Evolutionary conservation across 495 filamentous ascomycete species (phyloP).

Genomic region (Physcia stellaris): DNA sequence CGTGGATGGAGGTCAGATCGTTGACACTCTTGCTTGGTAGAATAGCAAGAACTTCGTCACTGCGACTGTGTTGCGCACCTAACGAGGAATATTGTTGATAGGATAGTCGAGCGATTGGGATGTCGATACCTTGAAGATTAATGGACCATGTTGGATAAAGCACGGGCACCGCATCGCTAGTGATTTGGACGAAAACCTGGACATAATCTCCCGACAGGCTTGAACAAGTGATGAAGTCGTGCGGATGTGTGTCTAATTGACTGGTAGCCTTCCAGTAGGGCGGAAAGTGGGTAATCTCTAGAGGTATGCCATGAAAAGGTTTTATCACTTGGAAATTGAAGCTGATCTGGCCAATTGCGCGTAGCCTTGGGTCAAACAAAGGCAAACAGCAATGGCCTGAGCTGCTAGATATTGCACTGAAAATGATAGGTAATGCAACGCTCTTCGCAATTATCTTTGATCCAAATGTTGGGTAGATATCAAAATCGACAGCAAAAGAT

Average conservation of each 20-base stretch:
- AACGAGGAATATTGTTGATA: conserved; percentile 59
- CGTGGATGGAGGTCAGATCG: conserved; percentile 52
- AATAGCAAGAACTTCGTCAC: conserved; percentile 30
- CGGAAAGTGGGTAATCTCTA: conserved; percentile 95
- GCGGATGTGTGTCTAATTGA: conserved; percentile 69
- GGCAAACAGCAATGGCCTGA: conserved; percentile 74
- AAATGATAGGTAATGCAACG: conserved; percentile 75
- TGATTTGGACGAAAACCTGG: conserved; percentile 79
- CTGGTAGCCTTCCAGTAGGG: conserved; percentile 99
- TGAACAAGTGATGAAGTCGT: conserved; percentile 82
- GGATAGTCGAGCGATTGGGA: conserved; percentile 64
- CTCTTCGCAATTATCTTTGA: conserved; percentile 94
- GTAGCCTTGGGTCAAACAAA: conserved; percentile 80
- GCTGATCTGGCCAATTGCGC: conserved; percentile 85
- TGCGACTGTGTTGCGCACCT: conserved; percentile 36
- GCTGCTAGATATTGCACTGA: conserved; percentile 57
- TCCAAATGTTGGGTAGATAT: conserved; percentile 94
- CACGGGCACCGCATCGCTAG: conserved; percentile 73
- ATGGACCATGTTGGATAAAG: conserved; percentile 75
- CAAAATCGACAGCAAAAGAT: conserved; percentile 89
- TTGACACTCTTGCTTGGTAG: conserved; percentile 31
- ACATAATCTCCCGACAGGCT: conserved; percentile 90
- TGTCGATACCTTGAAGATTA: conserved; percentile 60
- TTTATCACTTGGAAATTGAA: conserved; percentile 95
- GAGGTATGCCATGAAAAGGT: conserved; percentile 81